Conservation (phyloP, 176 grass and related monocot genomes). For the Ampelocalamus luodianensis region DNA sequence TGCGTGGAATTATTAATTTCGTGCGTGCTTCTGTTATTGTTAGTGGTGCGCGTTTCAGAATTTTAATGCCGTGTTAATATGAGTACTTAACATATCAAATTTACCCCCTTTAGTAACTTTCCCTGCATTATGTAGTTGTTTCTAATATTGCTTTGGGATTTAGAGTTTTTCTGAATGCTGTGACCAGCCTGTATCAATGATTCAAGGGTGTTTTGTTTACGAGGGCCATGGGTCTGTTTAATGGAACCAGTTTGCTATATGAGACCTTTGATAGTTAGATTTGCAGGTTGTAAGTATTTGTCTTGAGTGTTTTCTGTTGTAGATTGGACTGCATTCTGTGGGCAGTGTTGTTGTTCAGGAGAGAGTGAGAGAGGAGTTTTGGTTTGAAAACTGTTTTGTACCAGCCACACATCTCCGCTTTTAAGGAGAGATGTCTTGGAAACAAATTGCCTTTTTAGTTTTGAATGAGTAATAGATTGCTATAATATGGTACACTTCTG, state of each 20-base stretch:
- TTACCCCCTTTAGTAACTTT: conserved; percentile 8
- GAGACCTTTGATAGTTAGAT: neutral
- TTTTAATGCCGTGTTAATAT: conserved; percentile 2
- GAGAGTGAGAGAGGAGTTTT: neutral
- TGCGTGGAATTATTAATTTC: conserved; percentile 24
- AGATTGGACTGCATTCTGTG: neutral
- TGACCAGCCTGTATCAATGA: neutral
- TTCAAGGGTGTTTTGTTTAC: neutral
- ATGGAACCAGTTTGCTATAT: neutral
- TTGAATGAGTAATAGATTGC: neutral
- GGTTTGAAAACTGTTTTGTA: neutral
- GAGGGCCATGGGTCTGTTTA: neutral
- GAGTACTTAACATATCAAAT: conserved; percentile 26
- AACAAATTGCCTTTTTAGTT: conserved; percentile 17
- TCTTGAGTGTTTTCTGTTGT: neutral
- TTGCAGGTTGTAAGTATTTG: neutral
- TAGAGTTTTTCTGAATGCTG: neutral
- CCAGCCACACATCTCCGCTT: neutral
- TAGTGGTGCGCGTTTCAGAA: neutral
- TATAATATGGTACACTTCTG: neutral
- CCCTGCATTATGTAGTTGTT: neutral
- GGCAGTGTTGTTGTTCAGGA: neutral
- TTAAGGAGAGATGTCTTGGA: neutral
- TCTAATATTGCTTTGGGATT: neutral
- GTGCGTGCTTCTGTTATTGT: conserved; percentile 16